Base-by-base conservation (phyloP, 2,329 filamentous ascomycete genomes). In the Clarireedia sp. region DNA sequence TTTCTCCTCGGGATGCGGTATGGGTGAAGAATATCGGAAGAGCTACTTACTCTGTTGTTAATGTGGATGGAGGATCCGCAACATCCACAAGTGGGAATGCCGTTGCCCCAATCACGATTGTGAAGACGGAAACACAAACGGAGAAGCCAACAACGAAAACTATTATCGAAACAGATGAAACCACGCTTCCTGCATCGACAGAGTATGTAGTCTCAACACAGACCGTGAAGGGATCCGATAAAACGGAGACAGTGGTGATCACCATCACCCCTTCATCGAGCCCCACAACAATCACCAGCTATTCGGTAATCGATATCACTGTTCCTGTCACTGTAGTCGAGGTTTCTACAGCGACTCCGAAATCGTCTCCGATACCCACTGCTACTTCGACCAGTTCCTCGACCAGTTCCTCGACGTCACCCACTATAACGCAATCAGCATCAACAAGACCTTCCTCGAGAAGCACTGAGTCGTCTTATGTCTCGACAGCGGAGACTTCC, bases 31-130 rank as follows among this genome's bases (percentile, higher is more conserved):
- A 57, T 41, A 49, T 58, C 38, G 56, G 54, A 50, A 61, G 65
- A 48, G 65, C 64, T 59, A 61, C 61, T 17, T 70, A 70, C 54
- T 68, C 68, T 9, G 67, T 70, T 48, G 67, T 70, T 14, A 55
- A 66, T 37, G 68, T 70, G n/a, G 67, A 69, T 62, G 68, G 68
- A 24, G 66, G 65, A 19, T 54, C 63, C 26, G 53, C 59, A n/a
- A 52, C 58, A 26, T 41, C 58, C 37, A 48, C 51, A 45, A 48
- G 51, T 48, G 57, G 23, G 16, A 49, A 53, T 21, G 57, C 55
- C 7, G 21, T 48, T 40, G 37, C 48, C 0, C 49, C 55, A 17
- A 57, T 46, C 36, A 64, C 65, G 38, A 56, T 64, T 23, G 21
- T 65, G 26, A 48, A 64, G 49, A 68, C 67, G 14, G 56, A 67